These are phyloP conservation scores for Clonostachys byssicola DNA, from an alignment of 2,329 filamentous ascomycete species.

Conservation along the genomic window DNA sequence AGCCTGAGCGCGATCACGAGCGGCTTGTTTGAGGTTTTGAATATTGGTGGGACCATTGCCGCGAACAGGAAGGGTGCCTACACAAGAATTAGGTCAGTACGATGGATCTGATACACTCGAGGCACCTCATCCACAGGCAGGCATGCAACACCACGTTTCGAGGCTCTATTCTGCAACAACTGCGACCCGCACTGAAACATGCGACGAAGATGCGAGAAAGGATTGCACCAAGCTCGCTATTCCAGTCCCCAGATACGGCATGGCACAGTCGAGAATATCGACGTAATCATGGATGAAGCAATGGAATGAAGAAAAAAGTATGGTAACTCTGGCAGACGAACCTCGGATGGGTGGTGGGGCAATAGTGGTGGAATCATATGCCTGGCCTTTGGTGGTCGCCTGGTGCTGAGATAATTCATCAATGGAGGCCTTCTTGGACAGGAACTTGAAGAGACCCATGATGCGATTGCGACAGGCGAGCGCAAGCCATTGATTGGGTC, in stretches of 20 bases:
- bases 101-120: no score
- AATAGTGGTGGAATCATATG: conserved; percentile 4
- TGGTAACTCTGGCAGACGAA: neutral
- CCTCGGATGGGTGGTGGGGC: conserved; percentile 5
- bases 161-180: no score
- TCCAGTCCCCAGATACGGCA: no score
- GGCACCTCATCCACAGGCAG: no score
- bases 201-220: no score
- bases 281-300: neutral
- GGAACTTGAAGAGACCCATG: conserved; percentile 5
- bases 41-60: conserved; percentile 7
- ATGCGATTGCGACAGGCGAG: neutral
- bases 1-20: conserved; percentile 1
- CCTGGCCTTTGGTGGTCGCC: conserved; percentile 2
- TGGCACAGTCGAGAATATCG: no score
- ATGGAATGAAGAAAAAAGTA: neutral
- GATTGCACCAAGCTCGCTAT: no score
- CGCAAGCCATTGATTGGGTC: no score
- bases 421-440: neutral
- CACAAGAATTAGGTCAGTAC: neutral
- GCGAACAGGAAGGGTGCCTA: conserved; percentile 3
- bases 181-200: no score
- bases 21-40: conserved; percentile 3
- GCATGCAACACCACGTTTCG: no score
- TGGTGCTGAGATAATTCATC: neutral